Conservation (phyloP, 192 early-diverging fungal species). For the Obelidium mucronatum region DNA sequence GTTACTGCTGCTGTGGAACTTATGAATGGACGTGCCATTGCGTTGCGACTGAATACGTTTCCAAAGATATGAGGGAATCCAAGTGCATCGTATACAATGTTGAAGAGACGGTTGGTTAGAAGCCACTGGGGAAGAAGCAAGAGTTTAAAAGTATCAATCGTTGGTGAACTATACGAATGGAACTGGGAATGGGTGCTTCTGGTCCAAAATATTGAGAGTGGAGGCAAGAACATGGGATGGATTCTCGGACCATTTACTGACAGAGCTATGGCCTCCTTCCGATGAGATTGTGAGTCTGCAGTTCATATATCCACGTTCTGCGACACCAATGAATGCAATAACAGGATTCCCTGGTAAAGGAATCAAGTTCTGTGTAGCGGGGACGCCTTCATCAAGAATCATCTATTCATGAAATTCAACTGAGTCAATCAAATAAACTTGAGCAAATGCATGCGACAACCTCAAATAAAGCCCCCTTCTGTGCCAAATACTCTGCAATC, state of each 20-base stretch:
- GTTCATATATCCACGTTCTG: conserved; percentile 5
- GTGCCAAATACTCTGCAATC: neutral
- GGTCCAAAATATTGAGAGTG: neutral
- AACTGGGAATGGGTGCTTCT: neutral
- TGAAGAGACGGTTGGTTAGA: neutral
- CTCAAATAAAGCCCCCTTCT: neutral
- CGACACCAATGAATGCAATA: neutral
- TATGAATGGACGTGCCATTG: neutral
- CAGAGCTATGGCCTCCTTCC: neutral
- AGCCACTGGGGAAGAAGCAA: neutral
- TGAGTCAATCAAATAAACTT: neutral
- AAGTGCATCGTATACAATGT: neutral
- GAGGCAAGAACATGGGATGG: neutral
- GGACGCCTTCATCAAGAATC: neutral
- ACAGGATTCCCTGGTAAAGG: neutral
- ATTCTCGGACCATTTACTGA: neutral
- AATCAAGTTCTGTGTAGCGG: neutral
- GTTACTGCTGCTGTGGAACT: neutral
- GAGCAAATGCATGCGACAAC: neutral
- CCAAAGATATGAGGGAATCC: neutral
- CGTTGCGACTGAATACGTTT: neutral
- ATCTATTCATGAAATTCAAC: neutral
- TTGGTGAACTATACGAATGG: neutral
- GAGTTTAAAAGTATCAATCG: neutral
- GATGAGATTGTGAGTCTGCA: neutral